These are phyloP conservation scores for Dactylellina leptospora DNA, from an alignment of 2,329 filamentous ascomycete species.

Conservation along the genomic window DNA sequence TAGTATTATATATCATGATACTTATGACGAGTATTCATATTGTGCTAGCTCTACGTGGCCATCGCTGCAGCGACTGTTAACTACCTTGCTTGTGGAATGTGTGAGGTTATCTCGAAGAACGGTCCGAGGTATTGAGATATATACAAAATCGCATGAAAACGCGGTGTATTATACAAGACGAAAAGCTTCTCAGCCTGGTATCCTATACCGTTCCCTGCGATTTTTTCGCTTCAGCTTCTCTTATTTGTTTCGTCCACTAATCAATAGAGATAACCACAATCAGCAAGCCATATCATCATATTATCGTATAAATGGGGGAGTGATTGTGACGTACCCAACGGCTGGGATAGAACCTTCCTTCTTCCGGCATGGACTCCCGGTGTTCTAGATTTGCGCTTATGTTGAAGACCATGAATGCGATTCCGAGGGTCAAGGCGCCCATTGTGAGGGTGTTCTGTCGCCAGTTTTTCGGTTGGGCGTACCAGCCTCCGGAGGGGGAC, in stretches of 20 bases:
- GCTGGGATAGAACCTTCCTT: conserved; percentile 81
- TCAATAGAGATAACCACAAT: conserved; percentile 14
- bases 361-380: conserved; percentile 78
- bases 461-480: conserved; percentile 94
- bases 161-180: no score
- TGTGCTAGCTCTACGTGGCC: no score
- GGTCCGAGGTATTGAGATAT: no score
- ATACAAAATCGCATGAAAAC: no score
- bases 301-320: no score
- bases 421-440: conserved; percentile 72
- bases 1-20: no score
- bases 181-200: no score
- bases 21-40: no score
- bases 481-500: conserved; percentile 98
- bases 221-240: conserved; percentile 56
- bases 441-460: conserved; percentile 86
- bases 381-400: conserved; percentile 77
- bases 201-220: no score
- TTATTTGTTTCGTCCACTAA: conserved; percentile 23
- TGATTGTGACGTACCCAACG: conserved; percentile 71
- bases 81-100: no score
- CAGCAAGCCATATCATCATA: not conserved
- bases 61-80: no score
- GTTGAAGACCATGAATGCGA: conserved; percentile 74
- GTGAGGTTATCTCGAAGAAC: no score